Base-by-base conservation (phyloP, 257 asterid species). In the Salvia splendens region DNA sequence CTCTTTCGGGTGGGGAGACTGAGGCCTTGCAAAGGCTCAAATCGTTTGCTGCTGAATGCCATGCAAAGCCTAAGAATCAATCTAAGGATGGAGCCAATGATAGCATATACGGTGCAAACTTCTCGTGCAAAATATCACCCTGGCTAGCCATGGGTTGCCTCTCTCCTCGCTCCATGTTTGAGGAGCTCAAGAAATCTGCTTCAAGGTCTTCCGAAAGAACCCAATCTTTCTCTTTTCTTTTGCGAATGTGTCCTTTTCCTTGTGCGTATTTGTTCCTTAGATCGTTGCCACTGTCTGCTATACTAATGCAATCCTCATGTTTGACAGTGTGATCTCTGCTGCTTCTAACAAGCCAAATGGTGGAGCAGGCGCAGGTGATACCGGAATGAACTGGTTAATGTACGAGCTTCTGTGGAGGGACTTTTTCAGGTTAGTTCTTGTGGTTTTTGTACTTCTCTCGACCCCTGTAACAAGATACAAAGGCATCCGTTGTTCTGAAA, bases 71-170 rank as follows among this genome's bases (percentile, higher is more conserved):
- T 16, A 78, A 54, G 60, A 81, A 73, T 42, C 91, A 82, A 48
- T 81, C 54, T 30, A 81, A 82, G 61, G 85, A 84, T 72, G 95
- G 87, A 56, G 67, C 80, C 33, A 82, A 71, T 24, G 89, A 84
- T 63, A 86, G 92, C 85, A 86, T 91, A 62, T 94, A 86, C 52
- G 98, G 98, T 78, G 96, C 99, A 38, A 94, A 91, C 70, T 87
- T 94, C 72, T 94, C 96, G 1, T 88, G 99, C 84, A 91, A 89
- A 74, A 89, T 94, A 79, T 91, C 99, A 10, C 99, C 99, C 5
- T 94, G 99, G 99, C 92, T 94, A 24, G 91, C 98, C 65, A 82
- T 87, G 91, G 99, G 99, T 33, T 91, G 98, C 80, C 96, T 94
- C 67, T 94, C 99, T 74, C 98, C 99, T 17, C 97, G 99, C 8